Conservation (phyloP, 2,329 filamentous ascomycete species). For the Pseudopyricularia cyperi region DNA sequence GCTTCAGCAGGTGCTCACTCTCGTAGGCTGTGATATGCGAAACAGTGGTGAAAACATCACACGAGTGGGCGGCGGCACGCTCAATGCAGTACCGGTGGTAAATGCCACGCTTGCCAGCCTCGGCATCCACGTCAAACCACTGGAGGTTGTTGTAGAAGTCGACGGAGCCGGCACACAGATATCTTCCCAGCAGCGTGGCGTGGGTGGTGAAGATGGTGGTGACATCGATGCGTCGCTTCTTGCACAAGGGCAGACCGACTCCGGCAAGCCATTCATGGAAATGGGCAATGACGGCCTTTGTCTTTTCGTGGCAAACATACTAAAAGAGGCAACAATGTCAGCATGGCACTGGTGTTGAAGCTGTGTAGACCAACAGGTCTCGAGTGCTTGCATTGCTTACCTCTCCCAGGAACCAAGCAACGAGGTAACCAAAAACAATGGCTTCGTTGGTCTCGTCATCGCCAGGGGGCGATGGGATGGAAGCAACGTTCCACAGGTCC, state of each 20-base stretch:
- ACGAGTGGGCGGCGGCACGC: constrained; percentile 78
- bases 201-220: constrained; percentile 99
- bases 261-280: constrained; percentile 98
- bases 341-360: background rate
- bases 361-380: background rate
- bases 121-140: constrained; percentile 89
- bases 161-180: constrained; percentile 92
- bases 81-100: constrained; percentile 99
- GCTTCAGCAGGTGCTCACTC: constrained; percentile 92
- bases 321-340: constrained; percentile 20
- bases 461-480: constrained; percentile 82
- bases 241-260: constrained; percentile 81
- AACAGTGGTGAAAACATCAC: constrained; percentile 96
- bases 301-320: constrained; percentile 91
- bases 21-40: constrained; percentile 98
- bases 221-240: constrained; percentile 88
- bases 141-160: constrained; percentile 99
- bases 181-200: constrained; percentile 86
- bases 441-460: constrained; percentile 96
- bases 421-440: constrained; percentile 92
- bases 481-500: constrained; percentile 84
- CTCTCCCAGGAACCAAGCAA: constrained; percentile 97
- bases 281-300: constrained; percentile 86
- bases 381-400: constrained; percentile 36
- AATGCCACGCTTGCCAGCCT: constrained; percentile 95